Conservation (phyloP, 805 yeast genomes). For the Saccharomycopsis oosterbeekiorum region DNA sequence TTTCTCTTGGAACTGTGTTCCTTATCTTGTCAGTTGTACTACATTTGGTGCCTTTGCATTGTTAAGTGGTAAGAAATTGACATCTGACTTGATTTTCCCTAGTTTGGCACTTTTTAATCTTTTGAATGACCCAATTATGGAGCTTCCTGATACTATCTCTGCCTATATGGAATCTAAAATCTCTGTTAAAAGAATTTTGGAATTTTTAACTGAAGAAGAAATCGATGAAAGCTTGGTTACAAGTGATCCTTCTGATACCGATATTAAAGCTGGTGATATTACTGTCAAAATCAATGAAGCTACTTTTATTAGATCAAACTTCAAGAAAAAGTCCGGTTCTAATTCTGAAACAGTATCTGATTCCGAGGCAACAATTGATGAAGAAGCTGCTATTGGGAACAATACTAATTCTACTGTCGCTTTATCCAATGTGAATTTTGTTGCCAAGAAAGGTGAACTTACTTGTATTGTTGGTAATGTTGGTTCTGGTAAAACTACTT, state of each 20-base stretch:
- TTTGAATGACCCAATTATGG: slow-evolving; percentile 47
- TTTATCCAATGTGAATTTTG: slow-evolving; percentile 37
- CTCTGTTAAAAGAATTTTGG: slow-evolving; percentile 43
- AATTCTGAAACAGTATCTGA: slow-evolving; percentile 22
- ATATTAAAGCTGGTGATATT: slow-evolving; percentile 14
- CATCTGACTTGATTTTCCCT: slow-evolving; percentile 64
- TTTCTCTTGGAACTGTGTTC: slow-evolving; percentile 57
- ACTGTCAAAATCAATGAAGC: slow-evolving; percentile 39
- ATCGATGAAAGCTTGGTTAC: slow-evolving; percentile 28
- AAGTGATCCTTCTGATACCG: not conserved
- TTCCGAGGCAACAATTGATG: slow-evolving; percentile 28
- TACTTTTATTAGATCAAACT: slow-evolving; percentile 42
- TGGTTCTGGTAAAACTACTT: slow-evolving; percentile 58
- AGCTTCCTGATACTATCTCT: slow-evolving; percentile 48
- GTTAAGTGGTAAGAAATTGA: slow-evolving; percentile 38
- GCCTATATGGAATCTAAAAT: slow-evolving; percentile 50
- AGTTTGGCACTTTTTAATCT: slow-evolving; percentile 52
- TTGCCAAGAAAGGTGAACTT: slow-evolving; percentile 43
- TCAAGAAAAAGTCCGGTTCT: slow-evolving; percentile 23
- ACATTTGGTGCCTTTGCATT: slow-evolving; percentile 47
- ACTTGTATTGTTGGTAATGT: slow-evolving; percentile 58
- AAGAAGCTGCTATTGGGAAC: slow-evolving; percentile 31
- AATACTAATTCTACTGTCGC: slow-evolving; percentile 43
- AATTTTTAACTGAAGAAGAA: slow-evolving; percentile 39
- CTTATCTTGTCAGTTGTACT: slow-evolving; percentile 53